Evolutionary conservation across 208 protist species (phyloP).

Genomic region (Herpetomonas tarakana): DNA sequence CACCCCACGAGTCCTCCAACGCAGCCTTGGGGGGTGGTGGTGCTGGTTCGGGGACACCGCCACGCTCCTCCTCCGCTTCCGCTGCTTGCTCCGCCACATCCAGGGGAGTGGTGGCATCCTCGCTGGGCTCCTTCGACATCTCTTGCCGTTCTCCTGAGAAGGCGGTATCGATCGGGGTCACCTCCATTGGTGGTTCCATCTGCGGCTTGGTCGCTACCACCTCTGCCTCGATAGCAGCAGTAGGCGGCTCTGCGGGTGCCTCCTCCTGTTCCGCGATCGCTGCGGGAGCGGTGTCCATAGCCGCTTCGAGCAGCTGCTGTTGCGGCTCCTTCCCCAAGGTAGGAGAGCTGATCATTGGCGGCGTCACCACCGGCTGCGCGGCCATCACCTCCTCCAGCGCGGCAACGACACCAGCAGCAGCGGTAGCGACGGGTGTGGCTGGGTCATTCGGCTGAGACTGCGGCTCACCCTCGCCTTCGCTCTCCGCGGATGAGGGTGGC

Average conservation of each 20-base stretch:
- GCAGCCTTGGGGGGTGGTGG: too few relatives aligned
- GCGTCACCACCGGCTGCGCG: not conserved
- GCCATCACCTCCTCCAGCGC: not conserved
- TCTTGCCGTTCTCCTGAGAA: not conserved
- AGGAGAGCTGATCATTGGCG: not conserved
- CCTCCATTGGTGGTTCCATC: not conserved
- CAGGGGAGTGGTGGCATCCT: not conserved
- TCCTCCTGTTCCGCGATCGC: not conserved
- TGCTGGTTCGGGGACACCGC: too few relatives aligned
- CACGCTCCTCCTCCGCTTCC: not conserved
- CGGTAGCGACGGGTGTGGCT: not conserved
- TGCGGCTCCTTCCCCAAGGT: not conserved
- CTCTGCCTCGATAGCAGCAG: constrained; percentile 2
- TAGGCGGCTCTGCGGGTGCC: not conserved
- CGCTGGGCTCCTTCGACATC: too few relatives aligned
- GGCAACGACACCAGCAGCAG: not conserved
- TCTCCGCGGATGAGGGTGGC: too few relatives aligned
- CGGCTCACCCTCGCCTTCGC: too few relatives aligned
- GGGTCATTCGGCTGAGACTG: too few relatives aligned
- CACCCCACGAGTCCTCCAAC: not conserved
- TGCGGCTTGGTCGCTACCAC: not conserved
- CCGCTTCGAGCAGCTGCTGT: not conserved
- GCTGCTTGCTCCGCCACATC: not conserved
- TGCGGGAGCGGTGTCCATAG: too few relatives aligned
- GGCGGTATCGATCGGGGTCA: not conserved